Evolutionary conservation across 2,329 filamentous ascomycete species (phyloP), one percentile per base, ranked within the genome.

Genomic region (Fusarium mexicanum): DNA sequence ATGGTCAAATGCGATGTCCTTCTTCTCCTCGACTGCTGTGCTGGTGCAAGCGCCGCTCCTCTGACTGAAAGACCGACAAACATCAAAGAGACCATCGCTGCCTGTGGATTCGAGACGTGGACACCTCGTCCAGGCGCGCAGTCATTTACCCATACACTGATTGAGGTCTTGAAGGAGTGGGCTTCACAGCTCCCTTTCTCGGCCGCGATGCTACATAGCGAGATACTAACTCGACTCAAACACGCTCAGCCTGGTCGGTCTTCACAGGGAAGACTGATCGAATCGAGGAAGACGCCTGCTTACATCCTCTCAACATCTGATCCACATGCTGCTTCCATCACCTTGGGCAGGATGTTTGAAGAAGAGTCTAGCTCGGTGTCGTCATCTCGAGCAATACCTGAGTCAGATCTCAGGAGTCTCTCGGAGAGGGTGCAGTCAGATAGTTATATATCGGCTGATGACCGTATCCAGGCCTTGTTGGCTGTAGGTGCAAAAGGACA

Each of bases 51-150:
- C 55, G 77, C 76, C 11, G 77, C 76, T 35, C 75, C 76, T 26
- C 58, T 77, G 22, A 77, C 69, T 60, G 76, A 77, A 51, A 59
- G 75, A 37, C 76, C 76, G 29, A 77, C 74, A 11, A 77, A 78
- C 55, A 77, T 78, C 35, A 78, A 78, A 55, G 76, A 78, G 31
- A 78, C 76, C 8, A 78, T 78, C 50, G 77, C 77, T 22, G 77
- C 77, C 31, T 77, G 77, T 38, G 76, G 77, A 4, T 78, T 78
- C 24, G 77, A 78, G 65, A 74, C 77, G 2, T 78, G 76, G 77
- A 65, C 76, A 37, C 74, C 77, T 29, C 67, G 67, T 8, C 77
- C 76, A 17, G 76, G 77, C 18, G 61, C 72, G 10, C 75, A 78
- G 46, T 78, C 76, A 3, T 78, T 78, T 43, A 78, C 76, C 8